A percentile compares a stretch with the other conserved stretches of the same genome.
Conservation (phyloP, 1,139 yeast genomes). For the Zygotorulaspora mrakii region DNA sequence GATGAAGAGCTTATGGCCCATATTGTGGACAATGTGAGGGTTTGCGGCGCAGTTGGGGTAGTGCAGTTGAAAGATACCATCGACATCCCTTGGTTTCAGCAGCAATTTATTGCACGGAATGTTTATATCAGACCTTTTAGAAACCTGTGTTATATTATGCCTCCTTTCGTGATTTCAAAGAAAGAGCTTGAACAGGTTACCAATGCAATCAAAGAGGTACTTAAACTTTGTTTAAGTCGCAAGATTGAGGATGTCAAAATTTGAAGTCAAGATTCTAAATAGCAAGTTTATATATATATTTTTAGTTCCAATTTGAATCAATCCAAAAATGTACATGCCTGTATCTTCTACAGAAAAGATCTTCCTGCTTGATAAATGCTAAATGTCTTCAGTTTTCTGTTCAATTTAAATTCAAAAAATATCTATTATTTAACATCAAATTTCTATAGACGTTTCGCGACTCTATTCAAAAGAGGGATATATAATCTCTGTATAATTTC, state of each 20-base stretch:
- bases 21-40: conserved; percentile 29
- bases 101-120: conserved; percentile 23
- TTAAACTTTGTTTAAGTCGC: conserved; percentile 1
- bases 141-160: not conserved
- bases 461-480: conserved; percentile 8
- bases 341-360: too few relatives aligned
- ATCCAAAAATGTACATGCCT: too few relatives aligned
- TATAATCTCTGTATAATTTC: conserved; percentile 8
- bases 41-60: conserved; percentile 36
- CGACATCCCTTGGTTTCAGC: conserved; percentile 27
- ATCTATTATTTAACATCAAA: too few relatives aligned
- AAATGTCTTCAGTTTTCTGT: too few relatives aligned
- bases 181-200: conserved; percentile 14
- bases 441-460: too few relatives aligned
- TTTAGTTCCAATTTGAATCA: too few relatives aligned
- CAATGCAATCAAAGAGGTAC: conserved; percentile 6
- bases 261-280: too few relatives aligned
- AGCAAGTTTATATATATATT: too few relatives aligned
- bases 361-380: too few relatives aligned
- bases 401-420: too few relatives aligned
- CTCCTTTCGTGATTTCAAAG: not conserved
- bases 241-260: too few relatives aligned
- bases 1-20: conserved; percentile 17
- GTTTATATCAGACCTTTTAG: conserved; percentile 30
- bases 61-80: conserved; percentile 29